Evolutionary conservation across 345 rosid species (phyloP).

Genomic region (Linum lewisii): DNA sequence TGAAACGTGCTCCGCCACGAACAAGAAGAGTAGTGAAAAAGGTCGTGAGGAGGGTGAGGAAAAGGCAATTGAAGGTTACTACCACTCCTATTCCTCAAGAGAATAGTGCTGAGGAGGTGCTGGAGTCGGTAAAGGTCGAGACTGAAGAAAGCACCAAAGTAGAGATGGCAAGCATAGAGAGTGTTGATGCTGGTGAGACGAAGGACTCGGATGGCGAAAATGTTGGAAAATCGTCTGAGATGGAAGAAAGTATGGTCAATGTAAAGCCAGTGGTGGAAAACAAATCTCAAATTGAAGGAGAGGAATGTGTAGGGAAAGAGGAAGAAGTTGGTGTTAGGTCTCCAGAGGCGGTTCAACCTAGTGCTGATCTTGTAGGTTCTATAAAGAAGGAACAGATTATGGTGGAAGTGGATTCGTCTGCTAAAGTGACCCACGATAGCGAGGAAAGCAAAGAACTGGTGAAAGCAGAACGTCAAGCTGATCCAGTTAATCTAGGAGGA

Average conservation of each 20-base stretch:
- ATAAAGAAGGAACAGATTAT: slow-evolving; percentile 3
- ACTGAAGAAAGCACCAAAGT: background rate
- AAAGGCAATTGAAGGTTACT: slow-evolving; percentile 18
- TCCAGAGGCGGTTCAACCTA: slow-evolving; percentile 1
- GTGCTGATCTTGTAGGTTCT: slow-evolving; percentile 10
- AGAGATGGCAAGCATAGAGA: slow-evolving; percentile 10
- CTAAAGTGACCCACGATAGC: slow-evolving; percentile 9
- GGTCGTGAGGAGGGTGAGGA: slow-evolving; percentile 23
- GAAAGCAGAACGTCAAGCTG: slow-evolving; percentile 10
- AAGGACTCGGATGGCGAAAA: slow-evolving; percentile 5
- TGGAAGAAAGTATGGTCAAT: slow-evolving; percentile 5
- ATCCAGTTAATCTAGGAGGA: slow-evolving; percentile 11
- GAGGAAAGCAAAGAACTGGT: slow-evolving; percentile 8
- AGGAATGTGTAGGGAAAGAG: slow-evolving; percentile 11
- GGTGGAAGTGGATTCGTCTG: slow-evolving; percentile 7
- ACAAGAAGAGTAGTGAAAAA: slow-evolving; percentile 19
- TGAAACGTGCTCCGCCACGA: slow-evolving; percentile 16
- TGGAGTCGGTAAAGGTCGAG: background rate
- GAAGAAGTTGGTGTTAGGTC: slow-evolving; percentile 7
- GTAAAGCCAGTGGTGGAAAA: slow-evolving; percentile 10
- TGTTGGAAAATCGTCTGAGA: slow-evolving; percentile 4
- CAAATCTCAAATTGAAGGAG: slow-evolving; percentile 3
- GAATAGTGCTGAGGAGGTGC: background rate
- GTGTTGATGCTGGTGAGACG: slow-evolving; percentile 1
- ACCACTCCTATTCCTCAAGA: slow-evolving; percentile 14